Base-by-base conservation (phyloP, 352 stramenopile species). In the Phytophthora pini region DNA sequence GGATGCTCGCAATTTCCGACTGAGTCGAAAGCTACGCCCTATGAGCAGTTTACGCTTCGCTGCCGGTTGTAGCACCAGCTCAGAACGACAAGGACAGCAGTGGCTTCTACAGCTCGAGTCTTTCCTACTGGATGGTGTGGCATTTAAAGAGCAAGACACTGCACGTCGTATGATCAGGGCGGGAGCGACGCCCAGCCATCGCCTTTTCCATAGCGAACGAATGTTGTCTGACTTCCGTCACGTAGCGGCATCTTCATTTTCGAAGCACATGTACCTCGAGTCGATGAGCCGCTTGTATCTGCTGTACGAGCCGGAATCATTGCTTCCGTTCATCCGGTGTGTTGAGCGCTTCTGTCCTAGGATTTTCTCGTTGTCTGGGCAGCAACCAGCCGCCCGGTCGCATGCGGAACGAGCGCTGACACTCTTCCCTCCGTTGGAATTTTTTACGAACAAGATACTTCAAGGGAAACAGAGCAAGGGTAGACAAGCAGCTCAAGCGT, bases 221-320 rank as follows among this genome's bases (percentile, higher is more conserved):
- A 52, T 76, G 26, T 68, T 93, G 17, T 72, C 70, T 2, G 87
- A 95, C 59, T 95, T 89, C 64, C 82, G 82, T 36, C 65, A 80
- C 58, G 83, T 84, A 24, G 70, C 77, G 24, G 74, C 84, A 3
- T 90, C 82, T 44, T 91, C 83, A 2, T 93, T 92, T 49, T 92
- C 84, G 38, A 93, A 93, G 68, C 85, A 95, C 72, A 89, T 95
- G 82, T 96, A 96, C 60, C 74, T 96, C 49, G 88, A 96, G 65
- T 90, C 78, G 3, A 89, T 94, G 79, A 78, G 72, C 31, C 82
- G 88, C 1, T 68, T 96, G 56, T 94, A 93, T 61, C 55, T 92
- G n/a, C 63, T 92, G 29, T 83, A 96, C 26, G 74, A 88, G 41
- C 83, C 88, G 5, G 43, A 39, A 13, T 66, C 70, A 20, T 49